phyloP scores from a whole-genome alignment of 2,329 filamentous ascomycete species.

The Sporothrix schenckii region DNA sequence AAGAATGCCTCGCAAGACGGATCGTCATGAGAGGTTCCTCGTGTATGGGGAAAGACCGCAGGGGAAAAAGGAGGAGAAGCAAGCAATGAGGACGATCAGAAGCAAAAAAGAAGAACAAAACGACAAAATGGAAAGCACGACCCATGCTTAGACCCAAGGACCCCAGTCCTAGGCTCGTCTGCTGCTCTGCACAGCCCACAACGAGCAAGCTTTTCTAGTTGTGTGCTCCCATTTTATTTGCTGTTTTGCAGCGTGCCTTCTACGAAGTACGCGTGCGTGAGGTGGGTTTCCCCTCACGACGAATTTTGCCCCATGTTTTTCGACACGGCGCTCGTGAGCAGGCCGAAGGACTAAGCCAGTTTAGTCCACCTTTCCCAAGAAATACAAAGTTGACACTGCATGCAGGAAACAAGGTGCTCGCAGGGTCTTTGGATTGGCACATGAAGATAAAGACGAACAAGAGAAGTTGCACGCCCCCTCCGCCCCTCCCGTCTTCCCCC shows the following conservation, averaged over 20 bases:
- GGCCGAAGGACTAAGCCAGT: no score
- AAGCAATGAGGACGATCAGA: not conserved
- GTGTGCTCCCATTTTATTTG: not conserved
- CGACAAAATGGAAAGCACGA: not conserved
- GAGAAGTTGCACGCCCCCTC: not conserved
- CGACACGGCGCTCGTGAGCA: not conserved
- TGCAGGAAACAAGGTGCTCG: no score
- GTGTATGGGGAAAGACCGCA: not conserved
- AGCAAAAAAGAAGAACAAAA: slow-evolving; percentile 14
- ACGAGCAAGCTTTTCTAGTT: not conserved
- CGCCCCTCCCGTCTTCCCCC: not conserved
- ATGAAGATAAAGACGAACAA: no score
- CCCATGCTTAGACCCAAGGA: not conserved
- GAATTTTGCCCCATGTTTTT: slow-evolving; percentile 17
- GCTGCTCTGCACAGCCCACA: not conserved
- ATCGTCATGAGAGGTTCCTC: not conserved
- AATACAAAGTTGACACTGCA: no score
- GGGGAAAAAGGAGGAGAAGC: not conserved
- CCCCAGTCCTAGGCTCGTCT: not conserved
- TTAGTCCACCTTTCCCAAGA: no score
- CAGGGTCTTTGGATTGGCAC: not conserved
- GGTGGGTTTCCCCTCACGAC: slow-evolving; percentile 21
- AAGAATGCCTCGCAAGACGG: not conserved
- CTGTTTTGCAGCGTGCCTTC: not conserved
- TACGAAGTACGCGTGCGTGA: not conserved